Base-by-base conservation (phyloP, 495 filamentous ascomycete genomes). In the Staphylotrichum tortipilum region DNA sequence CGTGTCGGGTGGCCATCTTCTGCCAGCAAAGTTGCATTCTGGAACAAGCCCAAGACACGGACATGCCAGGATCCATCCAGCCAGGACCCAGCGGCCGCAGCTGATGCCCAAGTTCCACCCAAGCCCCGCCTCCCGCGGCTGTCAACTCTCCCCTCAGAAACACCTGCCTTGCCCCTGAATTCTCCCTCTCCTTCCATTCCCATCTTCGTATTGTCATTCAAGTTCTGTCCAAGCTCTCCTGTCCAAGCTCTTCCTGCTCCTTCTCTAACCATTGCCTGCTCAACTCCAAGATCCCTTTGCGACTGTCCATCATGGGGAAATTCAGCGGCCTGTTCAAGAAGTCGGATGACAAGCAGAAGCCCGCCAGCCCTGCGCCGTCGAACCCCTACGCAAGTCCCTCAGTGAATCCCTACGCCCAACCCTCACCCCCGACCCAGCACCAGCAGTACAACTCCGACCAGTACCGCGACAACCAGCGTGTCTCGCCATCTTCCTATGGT, bases 301-400 rank as follows among this genome's bases (percentile, higher is more conserved):
- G 54, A 34, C 30, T 10, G 23, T 41, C 44, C 68, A 71, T 53
- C 38, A 88, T 88, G 84, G 76, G 73, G 63, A 79, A 75, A 51
- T 77, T 85, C 60, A 78, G 84, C 55, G 17, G 21, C 26, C 14
- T 52, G 7, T 52, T 52, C 35, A 87, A 82, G 69, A 86, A 82
- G 61, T 72, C 71, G 30, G 72, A 75, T 42, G 75, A 74, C 49
- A 86, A 84, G 74, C 81, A 78, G 63, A 74, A 77, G 57, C 74
- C 69, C n/a, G n/a, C n/a, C n/a, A n/a, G n/a, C n/a, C n/a, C n/a
- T n/a, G n/a, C n/a, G 26, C 49, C 57, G n/a, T 72, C 69, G n/a
- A 83, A 88, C 57, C 85, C 85, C 23, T 88, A 89, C 59, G 84
- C 83, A 38, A n/a, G n/a, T n/a, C 42, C 80, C 85, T 54, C 78